phyloP scores from a whole-genome alignment of 2,329 filamentous ascomycete genomes.

The Furcasterigmium sp. region DNA sequence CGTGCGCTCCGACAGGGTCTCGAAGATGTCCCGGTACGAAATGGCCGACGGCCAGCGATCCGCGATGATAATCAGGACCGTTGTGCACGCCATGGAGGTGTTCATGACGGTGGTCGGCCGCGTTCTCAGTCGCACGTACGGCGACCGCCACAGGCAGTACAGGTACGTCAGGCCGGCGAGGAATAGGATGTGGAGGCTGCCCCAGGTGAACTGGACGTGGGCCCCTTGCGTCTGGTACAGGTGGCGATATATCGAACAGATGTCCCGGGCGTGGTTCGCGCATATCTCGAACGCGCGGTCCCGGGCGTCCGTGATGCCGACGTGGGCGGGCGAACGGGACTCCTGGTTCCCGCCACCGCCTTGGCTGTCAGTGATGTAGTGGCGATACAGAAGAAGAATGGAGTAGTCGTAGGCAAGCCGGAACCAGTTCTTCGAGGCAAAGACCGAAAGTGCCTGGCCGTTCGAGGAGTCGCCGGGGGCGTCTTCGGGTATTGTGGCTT shows the following conservation, averaged over 20 bases:
- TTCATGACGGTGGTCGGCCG: conserved; percentile 14
- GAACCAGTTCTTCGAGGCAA: conserved; percentile 31
- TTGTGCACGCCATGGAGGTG: conserved; percentile 21
- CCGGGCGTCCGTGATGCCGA: not conserved
- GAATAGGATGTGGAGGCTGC: conserved; percentile 27
- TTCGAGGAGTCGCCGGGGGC: conserved; percentile 15
- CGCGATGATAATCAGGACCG: conserved; percentile 22
- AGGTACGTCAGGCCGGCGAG: conserved; percentile 13
- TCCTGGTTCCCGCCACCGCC: not conserved
- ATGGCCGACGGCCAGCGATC: conserved; percentile 22
- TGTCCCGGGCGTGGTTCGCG: conserved; percentile 14
- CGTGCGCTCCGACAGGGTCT: conserved; percentile 17
- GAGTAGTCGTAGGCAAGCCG: conserved; percentile 30
- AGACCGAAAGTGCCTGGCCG: conserved; percentile 20
- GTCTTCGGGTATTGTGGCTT: not conserved
- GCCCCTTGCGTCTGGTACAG: conserved; percentile 22
- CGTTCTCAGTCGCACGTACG: conserved; percentile 9
- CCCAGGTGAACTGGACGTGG: conserved; percentile 20
- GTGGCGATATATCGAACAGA: conserved; percentile 26
- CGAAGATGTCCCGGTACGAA: conserved; percentile 26
- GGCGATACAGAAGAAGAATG: conserved; percentile 23
- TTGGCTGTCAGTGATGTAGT: not conserved
- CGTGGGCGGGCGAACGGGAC: not conserved
- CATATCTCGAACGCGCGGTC: conserved; percentile 12
- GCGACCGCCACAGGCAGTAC: conserved; percentile 26